Conservation (phyloP, 148 eudicot species). For the Arbutus unedo region DNA sequence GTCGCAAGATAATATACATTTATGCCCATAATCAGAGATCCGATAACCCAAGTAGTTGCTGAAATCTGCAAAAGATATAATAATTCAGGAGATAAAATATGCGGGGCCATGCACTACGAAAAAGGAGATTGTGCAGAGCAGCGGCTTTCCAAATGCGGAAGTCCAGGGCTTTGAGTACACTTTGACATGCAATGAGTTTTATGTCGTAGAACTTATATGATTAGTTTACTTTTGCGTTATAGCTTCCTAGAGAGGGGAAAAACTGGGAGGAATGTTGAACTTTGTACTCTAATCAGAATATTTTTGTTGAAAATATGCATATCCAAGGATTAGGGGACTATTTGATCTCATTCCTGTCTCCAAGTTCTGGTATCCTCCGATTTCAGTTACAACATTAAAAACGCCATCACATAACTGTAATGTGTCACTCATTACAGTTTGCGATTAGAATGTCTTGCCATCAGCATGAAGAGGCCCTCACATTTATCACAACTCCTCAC, state of each 20-base stretch:
- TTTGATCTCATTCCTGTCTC: not conserved
- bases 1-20: conserved; percentile 76
- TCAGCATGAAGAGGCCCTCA: not conserved
- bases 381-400: not conserved
- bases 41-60: conserved; percentile 81
- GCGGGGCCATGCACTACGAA: not conserved
- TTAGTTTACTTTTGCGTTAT: not conserved
- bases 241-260: not conserved
- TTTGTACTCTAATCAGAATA: not conserved
- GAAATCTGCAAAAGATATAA: conserved; percentile 52
- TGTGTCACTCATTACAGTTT: not conserved
- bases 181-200: not conserved
- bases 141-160: not conserved
- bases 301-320: not conserved
- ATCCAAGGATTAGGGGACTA: not conserved
- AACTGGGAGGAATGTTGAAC: not conserved
- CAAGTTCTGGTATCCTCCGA: not conserved
- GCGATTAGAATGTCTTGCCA: not conserved
- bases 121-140: not conserved
- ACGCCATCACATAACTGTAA: not conserved
- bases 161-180: not conserved
- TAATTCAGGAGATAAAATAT: not conserved
- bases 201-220: not conserved
- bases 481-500: not conserved
- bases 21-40: conserved; percentile 81